A percentile compares a stretch with the other conserved stretches of the same genome.
These are phyloP conservation scores for Phytophthora macrochlamydospora DNA, from an alignment of 352 stramenopile genomes.

Conservation along the genomic window DNA sequence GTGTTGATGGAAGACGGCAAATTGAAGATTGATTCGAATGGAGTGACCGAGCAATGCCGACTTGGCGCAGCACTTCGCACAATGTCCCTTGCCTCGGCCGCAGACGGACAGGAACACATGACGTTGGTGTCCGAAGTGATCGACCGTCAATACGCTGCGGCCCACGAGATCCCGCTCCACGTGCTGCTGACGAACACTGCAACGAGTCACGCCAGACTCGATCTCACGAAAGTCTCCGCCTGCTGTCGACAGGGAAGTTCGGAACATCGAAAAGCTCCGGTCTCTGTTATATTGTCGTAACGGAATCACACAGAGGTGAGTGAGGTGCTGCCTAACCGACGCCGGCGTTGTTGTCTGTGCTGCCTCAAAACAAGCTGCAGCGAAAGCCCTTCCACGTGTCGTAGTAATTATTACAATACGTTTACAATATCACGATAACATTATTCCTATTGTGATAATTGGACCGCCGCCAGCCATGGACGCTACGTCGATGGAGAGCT, in stretches of 20 bases:
- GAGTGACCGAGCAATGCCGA: not conserved
- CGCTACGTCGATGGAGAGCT: constrained; percentile 16
- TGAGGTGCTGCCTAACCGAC: too few species aligned
- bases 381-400: not conserved
- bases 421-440: constrained; percentile 10
- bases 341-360: too few species aligned
- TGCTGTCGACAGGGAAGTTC: constrained; percentile 1
- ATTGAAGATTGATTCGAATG: not conserved
- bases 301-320: too few species aligned
- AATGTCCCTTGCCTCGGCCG: constrained; percentile 19
- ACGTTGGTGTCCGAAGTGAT: constrained; percentile 1
- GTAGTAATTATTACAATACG: constrained; percentile 1
- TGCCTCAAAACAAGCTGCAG: not conserved
- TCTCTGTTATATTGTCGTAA: too few species aligned
- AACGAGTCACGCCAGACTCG: constrained; percentile 5
- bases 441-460: not conserved
- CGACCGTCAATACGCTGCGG: constrained; percentile 6
- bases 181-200: constrained; percentile 23
- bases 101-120: not conserved
- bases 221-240: not conserved
- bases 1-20: not conserved
- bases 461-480: not conserved
- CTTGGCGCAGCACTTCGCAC: constrained; percentile 3
- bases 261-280: too few species aligned
- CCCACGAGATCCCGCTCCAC: constrained; percentile 15